Conservation (phyloP, 2,329 filamentous ascomycete genomes). For the Bretziella fagacearum region DNA sequence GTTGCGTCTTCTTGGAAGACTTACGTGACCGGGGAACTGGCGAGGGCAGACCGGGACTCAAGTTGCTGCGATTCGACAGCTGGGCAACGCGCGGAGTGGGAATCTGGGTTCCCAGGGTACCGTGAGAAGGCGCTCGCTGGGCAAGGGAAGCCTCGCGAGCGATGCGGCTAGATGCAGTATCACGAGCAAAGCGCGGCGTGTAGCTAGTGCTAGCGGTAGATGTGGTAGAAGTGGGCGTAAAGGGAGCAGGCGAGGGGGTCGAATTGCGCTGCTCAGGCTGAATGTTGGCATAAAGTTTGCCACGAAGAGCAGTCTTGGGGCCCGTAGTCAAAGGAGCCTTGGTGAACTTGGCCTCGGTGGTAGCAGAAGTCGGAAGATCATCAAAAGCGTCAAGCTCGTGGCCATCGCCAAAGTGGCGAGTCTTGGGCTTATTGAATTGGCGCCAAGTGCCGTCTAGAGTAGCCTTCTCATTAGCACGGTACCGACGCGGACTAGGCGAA, state of each 20-base stretch:
- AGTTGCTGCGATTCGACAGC: slow-evolving; percentile 32
- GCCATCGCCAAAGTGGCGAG: slow-evolving; percentile 62
- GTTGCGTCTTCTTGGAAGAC: slow-evolving; percentile 39
- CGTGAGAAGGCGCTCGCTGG: slow-evolving; percentile 38
- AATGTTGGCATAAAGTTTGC: slow-evolving; percentile 38
- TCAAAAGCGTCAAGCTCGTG: slow-evolving; percentile 87
- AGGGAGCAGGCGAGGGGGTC: slow-evolving; percentile 37
- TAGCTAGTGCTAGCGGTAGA: slow-evolving; percentile 24
- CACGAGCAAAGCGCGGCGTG: slow-evolving; percentile 45
- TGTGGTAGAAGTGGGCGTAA: slow-evolving; percentile 43
- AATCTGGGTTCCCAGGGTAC: slow-evolving; percentile 31
- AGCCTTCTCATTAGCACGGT: slow-evolving; percentile 16
- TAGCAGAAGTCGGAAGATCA: slow-evolving; percentile 75
- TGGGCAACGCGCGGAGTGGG: slow-evolving; percentile 38
- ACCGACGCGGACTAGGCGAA: slow-evolving; percentile 41
- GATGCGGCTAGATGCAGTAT: slow-evolving; percentile 48
- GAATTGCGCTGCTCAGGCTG: slow-evolving; percentile 33
- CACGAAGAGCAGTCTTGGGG: slow-evolving; percentile 44
- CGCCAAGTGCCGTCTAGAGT: slow-evolving; percentile 16
- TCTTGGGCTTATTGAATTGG: slow-evolving; percentile 17
- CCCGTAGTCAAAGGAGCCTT: slow-evolving; percentile 60
- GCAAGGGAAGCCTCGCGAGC: slow-evolving; percentile 45
- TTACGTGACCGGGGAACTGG: slow-evolving; percentile 37
- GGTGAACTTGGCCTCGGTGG: slow-evolving; percentile 64
- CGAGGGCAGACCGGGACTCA: slow-evolving; percentile 29